Conservation (phyloP, 176 grass and related monocot species). For the Rhynchospora breviuscula region DNA sequence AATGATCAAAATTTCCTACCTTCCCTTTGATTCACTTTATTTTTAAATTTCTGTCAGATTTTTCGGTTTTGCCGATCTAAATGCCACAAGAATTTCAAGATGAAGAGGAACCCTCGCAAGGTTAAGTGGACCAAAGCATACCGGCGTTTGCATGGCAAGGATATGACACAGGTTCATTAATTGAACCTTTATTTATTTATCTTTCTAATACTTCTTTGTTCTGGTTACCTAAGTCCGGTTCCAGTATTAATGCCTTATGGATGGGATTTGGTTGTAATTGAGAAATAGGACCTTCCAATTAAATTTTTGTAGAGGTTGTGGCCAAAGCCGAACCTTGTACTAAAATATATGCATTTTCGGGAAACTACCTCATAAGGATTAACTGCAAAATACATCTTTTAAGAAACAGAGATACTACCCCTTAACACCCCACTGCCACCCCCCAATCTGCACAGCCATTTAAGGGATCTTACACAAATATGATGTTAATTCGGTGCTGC, state of each 20-base stretch:
- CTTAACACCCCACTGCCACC: too few relatives aligned
- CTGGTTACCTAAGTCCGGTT: not conserved
- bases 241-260: not conserved
- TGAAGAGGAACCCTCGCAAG: slow-evolving; percentile 99
- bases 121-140: slow-evolving; percentile 96
- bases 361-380: not conserved
- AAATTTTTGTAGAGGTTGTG: not conserved
- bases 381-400: not conserved
- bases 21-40: not conserved
- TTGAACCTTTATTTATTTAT: not conserved
- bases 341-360: not conserved
- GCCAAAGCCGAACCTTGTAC: not conserved
- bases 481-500: not conserved
- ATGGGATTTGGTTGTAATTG: not conserved
- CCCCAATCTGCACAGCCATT: too few relatives aligned
- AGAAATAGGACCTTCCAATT: not conserved
- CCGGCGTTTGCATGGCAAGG: slow-evolving; percentile 73
- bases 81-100: slow-evolving; percentile 99
- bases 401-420: too few relatives aligned
- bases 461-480: not conserved
- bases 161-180: slow-evolving; percentile 73
- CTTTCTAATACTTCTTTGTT: not conserved
- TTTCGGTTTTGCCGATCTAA: slow-evolving; percentile 93
- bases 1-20: not conserved
- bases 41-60: slow-evolving; percentile 33